Evolutionary conservation across 345 rosid species (phyloP), one percentile per base, ranked within the genome.

Genomic region (Garcia nutans): DNA sequence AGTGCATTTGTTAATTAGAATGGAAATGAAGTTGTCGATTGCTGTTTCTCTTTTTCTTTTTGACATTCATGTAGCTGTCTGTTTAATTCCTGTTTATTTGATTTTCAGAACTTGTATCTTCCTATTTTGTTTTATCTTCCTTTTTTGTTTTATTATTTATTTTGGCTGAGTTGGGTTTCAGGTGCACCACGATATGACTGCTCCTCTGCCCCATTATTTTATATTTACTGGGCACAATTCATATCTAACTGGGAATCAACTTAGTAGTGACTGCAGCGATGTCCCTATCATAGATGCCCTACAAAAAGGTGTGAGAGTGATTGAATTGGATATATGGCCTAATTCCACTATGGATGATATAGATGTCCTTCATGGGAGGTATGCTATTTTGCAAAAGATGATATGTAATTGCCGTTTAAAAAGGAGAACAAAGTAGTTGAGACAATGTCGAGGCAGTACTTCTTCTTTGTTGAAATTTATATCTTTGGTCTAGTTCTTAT

Each of bases 291-390:
- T 90, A 37, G 85, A 88, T 77, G 94, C 97, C 3, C 71, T 96
- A 82, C 76, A 71, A 78, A 83, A 76, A 83, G 99, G 98, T 22
- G 96, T 93, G 33, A 86, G 99, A 78, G 98, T 92, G 1, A 89
- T 96, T 59, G 98, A 96, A 86, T 86, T 96, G 79, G 99, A 96
- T 84, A 75, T 96, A 42, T 93, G 98, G 99, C 99, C 98, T 1
- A 93, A 93, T 85, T 82, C 91, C 44, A 73, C 82, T 3, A 88
- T 83, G 55, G 85, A 88, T 68, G 82, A 87, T 77, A 92, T 93
- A 26, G 79, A 89, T 26, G 99, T 96, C 79, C 91, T 84, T 54
- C 99, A 93, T 82, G 99, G 99, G 79, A 83, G 99, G 99, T 96
- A 79, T 70, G 52, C 28, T 62, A 10, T 22, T 70, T 0, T 26